Percentiles rank a stretch among this genome's conserved stretches.
phyloP scores from a whole-genome alignment of 2,329 filamentous ascomycete genomes.

The Ascochyta fabae region DNA sequence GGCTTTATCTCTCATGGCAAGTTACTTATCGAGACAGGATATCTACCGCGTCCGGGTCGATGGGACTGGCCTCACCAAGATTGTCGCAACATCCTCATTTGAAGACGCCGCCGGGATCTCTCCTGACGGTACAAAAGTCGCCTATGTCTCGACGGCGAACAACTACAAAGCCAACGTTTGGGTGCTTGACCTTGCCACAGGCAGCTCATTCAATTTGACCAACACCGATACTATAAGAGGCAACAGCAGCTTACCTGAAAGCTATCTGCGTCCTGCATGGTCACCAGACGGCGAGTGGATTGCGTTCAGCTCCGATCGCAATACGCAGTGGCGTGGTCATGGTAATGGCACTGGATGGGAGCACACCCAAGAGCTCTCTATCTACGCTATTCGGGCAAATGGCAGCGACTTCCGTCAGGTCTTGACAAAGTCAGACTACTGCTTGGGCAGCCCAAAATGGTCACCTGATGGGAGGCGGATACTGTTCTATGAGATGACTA shows the following conservation, averaged over 20 bases:
- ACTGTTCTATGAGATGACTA: conserved; percentile 49
- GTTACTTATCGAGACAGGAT: not conserved
- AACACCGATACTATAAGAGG: conserved; percentile 35
- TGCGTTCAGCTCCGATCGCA: conserved; percentile 52
- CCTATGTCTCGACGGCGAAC: conserved; percentile 51
- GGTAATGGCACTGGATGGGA: conserved; percentile 51
- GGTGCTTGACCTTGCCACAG: conserved; percentile 49
- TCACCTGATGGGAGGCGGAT: conserved; percentile 24
- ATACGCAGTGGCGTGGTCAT: conserved; percentile 53
- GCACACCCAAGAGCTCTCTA: conserved; percentile 51
- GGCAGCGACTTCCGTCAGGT: conserved; percentile 49
- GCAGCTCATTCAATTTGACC: conserved; percentile 46
- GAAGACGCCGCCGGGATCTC: conserved; percentile 50
- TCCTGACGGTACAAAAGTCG: conserved; percentile 47
- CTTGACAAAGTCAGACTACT: conserved; percentile 43
- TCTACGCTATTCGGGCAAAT: conserved; percentile 51
- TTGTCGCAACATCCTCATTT: conserved; percentile 45
- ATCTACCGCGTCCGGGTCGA: not conserved
- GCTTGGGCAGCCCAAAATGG: conserved; percentile 50
- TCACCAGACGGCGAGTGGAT: conserved; percentile 53
- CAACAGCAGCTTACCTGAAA: conserved; percentile 37
- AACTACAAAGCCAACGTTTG: conserved; percentile 51
- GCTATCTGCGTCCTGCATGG: conserved; percentile 51
- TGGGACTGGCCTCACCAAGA: conserved; percentile 31
- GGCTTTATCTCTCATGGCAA: not conserved